Evolutionary conservation across 164 flowering plant genomes (phyloP).

Genomic region (Tetrastigma voinierianum): DNA sequence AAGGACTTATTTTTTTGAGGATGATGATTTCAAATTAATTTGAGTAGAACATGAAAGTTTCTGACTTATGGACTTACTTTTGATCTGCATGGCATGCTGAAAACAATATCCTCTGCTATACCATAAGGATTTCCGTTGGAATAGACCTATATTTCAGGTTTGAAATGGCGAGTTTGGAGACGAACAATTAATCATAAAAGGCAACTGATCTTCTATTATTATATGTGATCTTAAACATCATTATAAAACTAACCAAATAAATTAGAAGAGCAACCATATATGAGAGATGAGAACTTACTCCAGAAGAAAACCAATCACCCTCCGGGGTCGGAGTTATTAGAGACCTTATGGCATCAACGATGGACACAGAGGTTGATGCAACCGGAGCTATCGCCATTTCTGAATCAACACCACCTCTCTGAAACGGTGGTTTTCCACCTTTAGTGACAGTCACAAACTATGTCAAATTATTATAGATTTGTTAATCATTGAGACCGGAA

Average conservation of each 20-base stretch:
- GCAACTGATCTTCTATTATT: too few species aligned
- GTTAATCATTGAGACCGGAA: neutral
- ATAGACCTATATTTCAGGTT: constrained; percentile 60
- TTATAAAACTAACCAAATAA: too few species aligned
- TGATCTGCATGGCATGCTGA: constrained; percentile 99
- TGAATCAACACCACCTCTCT: constrained; percentile 97
- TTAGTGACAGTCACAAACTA: too few species aligned
- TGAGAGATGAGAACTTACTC: constrained; percentile 48
- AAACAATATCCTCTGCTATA: constrained; percentile 85
- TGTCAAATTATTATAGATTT: too few species aligned
- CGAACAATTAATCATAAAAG: too few species aligned
- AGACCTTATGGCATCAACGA: constrained; percentile 85
- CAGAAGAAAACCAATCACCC: constrained; percentile 98
- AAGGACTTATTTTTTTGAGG: neutral
- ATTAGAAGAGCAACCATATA: neutral
- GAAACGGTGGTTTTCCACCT: constrained; percentile 19
- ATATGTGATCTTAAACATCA: neutral
- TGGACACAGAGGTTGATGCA: constrained; percentile 95
- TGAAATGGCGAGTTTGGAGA: constrained; percentile 10
- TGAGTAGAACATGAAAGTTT: neutral
- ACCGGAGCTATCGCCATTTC: constrained; percentile 99
- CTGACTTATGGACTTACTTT: constrained; percentile 40
- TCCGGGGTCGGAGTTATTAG: constrained; percentile 87
- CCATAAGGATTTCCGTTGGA: constrained; percentile 95
- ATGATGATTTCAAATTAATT: neutral